Conservation (phyloP, 83 land plant genomes). For the Picea engelmannii region DNA sequence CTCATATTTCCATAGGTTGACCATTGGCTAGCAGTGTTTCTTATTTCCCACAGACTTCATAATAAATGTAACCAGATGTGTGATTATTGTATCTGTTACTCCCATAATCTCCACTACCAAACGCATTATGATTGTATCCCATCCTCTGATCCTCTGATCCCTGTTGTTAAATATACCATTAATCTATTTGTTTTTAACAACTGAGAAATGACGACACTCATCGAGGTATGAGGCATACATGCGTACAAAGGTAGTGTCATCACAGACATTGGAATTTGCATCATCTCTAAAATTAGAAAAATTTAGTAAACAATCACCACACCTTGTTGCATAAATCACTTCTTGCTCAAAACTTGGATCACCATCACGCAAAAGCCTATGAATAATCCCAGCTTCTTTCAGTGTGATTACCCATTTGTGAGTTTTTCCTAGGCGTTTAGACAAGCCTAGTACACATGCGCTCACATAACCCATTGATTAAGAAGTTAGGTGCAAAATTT, state of each 20-base stretch:
- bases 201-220: constrained; percentile 36
- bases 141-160: neutral
- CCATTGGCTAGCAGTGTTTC: neutral
- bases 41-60: constrained; percentile 6
- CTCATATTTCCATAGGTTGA: constrained; percentile 7
- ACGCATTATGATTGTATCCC: neutral
- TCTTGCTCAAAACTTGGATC: constrained; percentile 56
- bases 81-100: constrained; percentile 9
- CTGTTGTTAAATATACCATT: constrained; percentile 14
- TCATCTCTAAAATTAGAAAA: constrained; percentile 57
- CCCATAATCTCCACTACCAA: constrained; percentile 10
- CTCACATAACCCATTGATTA: constrained; percentile 46
- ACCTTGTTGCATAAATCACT: constrained; percentile 28
- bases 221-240: constrained; percentile 45
- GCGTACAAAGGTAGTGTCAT: constrained; percentile 51
- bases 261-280: constrained; percentile 44
- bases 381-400: constrained; percentile 48
- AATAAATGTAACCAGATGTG: neutral
- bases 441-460: constrained; percentile 39
- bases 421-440: constrained; percentile 50
- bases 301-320: constrained; percentile 36
- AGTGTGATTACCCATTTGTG: constrained; percentile 66
- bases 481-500: constrained; percentile 50
- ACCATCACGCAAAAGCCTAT: constrained; percentile 54
- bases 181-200: constrained; percentile 3